Evolutionary conservation across 2,329 filamentous ascomycete genomes (phyloP), one percentile per base, ranked within the genome.

Genomic region (Fusarium lateritium): DNA sequence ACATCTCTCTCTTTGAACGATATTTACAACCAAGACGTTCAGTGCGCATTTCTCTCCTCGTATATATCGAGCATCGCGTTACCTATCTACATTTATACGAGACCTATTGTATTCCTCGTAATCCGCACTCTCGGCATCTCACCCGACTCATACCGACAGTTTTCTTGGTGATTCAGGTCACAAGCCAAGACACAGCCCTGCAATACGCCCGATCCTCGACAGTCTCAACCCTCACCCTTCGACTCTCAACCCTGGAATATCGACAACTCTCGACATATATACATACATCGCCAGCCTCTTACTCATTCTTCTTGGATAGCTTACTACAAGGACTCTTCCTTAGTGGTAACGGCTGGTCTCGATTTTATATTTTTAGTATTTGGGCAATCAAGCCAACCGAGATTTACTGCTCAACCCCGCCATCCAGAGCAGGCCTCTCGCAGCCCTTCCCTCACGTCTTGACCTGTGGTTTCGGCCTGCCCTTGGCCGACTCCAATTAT

Each of bases 401-500:
- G 67, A 75, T 75, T 75, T 74, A 59, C 63, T 74, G 59, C 59
- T 70, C 63, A 60, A 74, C 73, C 73, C 73, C 69, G 69, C 69
- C 72, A 67, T 71, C 68, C 62, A 63, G 53, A 61, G 52, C 64
- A 65, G 44, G 56, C 62, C 61, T 62, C 56, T 61, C 51, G 50
- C 61, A 66, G 47, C 55, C 63, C 67, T 70, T 62, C 53, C 54
- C 22, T 65, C 43, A 66, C 60, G 58, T 64, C 65, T 60, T 56
- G 45, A 65, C 42, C 62, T 42, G 59, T 56, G 66, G 67, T 71
- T 62, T 70, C 56, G 65, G 61, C 51, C 62, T 67, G 54, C 62
- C 57, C 56, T 65, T 65, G 59, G 67, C 74, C 73, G 73, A 74
- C 73, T 75, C 73, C 78, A 79, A 81, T 74, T 79, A 82, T 82